Percentiles rank a stretch among this genome's conserved stretches.
phyloP scores from a whole-genome alignment of 352 stramenopile genomes.

The Phytophthora foliorum region DNA sequence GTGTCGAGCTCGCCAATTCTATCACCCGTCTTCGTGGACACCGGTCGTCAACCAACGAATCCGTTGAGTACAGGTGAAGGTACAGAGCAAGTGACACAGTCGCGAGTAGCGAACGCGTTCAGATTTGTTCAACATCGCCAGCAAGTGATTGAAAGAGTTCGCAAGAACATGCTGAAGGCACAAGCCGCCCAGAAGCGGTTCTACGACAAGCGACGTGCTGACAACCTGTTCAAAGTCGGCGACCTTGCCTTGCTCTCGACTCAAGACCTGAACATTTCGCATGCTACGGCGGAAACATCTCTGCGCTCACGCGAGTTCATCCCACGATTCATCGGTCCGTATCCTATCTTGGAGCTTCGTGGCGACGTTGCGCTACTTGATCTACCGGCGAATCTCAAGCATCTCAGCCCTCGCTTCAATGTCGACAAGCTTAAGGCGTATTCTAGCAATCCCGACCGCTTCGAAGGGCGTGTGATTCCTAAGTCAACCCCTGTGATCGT shows the following conservation, averaged over 20 bases:
- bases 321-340: constrained; percentile 1
- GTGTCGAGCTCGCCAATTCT: constrained; percentile 8
- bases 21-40: constrained; percentile 7
- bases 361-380: constrained; percentile 10
- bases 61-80: background rate
- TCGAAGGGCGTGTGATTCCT: constrained; percentile 6
- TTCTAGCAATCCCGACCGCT: constrained; percentile 10
- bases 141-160: constrained; percentile 5
- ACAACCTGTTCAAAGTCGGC: constrained; percentile 11
- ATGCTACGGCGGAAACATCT: constrained; percentile 9
- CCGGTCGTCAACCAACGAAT: background rate
- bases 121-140: constrained; percentile 13
- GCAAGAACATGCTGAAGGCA: constrained; percentile 5
- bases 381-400: constrained; percentile 10
- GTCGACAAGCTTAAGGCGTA: constrained; percentile 24
- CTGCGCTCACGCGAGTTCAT: constrained; percentile 17
- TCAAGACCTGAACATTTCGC: constrained; percentile 14
- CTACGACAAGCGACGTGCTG: constrained; percentile 7
- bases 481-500: constrained; percentile 17
- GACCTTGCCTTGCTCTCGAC: constrained; percentile 13
- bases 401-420: constrained; percentile 17
- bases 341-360: constrained; percentile 8
- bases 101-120: constrained; percentile 9
- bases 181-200: constrained; percentile 17
- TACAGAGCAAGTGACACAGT: background rate